Evolutionary conservation across 257 asterid genomes (phyloP).

Genomic region (Solanum virginianum): DNA sequence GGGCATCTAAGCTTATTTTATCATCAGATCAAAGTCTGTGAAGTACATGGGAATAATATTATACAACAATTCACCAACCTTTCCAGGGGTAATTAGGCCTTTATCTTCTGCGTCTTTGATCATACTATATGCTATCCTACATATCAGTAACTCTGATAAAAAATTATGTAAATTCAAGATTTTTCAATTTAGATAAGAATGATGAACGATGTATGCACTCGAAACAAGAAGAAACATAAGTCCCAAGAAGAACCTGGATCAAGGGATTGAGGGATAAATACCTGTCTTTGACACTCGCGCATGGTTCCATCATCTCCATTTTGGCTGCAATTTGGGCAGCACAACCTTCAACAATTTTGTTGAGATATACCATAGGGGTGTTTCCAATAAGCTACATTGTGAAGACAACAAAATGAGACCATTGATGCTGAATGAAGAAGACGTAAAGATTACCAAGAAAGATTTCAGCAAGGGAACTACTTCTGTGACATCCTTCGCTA

Average conservation of each 20-base stretch:
- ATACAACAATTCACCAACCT: constrained; percentile 11
- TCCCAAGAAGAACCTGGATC: too few relatives aligned
- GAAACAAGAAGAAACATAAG: neutral
- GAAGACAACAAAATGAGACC: neutral
- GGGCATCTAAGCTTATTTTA: neutral
- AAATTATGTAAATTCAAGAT: neutral
- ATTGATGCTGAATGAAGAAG: neutral
- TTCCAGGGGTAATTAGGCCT: constrained; percentile 33
- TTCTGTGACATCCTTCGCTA: constrained; percentile 29
- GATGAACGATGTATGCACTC: neutral
- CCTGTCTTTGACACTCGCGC: constrained; percentile 42
- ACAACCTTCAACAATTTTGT: constrained; percentile 30
- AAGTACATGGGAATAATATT: neutral
- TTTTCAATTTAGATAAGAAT: neutral
- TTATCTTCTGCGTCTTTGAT: constrained; percentile 46
- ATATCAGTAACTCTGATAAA: neutral
- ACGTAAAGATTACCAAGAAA: neutral
- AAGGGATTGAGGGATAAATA: neutral
- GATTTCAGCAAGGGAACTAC: constrained; percentile 1
- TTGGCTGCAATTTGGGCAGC: constrained; percentile 32
- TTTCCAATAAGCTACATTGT: constrained; percentile 22
- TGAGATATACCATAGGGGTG: constrained; percentile 41
- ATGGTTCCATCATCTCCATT: constrained; percentile 36
- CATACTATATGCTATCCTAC: constrained; percentile 38
- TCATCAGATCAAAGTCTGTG: neutral